A percentile compares a stretch with the other conserved stretches of the same genome.
Evolutionary conservation across 305 asterid genomes (phyloP).

Genomic region (Rubia occidens): DNA sequence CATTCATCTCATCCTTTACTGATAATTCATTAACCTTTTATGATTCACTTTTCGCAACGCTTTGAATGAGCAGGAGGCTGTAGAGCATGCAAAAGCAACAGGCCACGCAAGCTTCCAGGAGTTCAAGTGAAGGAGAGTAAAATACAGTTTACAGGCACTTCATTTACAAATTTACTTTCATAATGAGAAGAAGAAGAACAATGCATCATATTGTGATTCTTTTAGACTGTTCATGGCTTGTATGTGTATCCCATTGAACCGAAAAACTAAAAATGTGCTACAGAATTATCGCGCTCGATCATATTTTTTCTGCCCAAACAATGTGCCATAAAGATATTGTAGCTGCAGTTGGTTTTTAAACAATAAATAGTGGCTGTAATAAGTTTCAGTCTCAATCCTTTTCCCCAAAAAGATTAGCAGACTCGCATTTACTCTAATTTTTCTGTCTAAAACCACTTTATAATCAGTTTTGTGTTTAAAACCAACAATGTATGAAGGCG

Average conservation of each 20-base stretch:
- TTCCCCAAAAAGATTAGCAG: not conserved
- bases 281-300: no score
- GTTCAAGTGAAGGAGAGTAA: constrained; percentile 33
- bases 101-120: constrained; percentile 93
- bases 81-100: constrained; percentile 83
- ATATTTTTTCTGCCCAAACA: not conserved
- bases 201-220: not conserved
- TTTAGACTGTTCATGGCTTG: not conserved
- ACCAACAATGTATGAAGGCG: no score
- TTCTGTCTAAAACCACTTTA: not conserved
- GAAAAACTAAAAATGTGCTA: not conserved
- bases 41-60: not conserved
- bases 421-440: not conserved
- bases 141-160: not conserved
- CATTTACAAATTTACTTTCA: not conserved
- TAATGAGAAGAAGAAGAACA: not conserved
- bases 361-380: not conserved
- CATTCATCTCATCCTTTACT: not conserved
- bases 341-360: no score
- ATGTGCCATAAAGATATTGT: not conserved
- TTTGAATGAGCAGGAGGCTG: constrained; percentile 61
- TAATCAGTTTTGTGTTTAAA: no score
- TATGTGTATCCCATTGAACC: not conserved
- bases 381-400: not conserved
- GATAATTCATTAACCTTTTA: not conserved